Conservation (phyloP, 371 early-diverging fungal species). For the Mortierella sp. region DNA sequence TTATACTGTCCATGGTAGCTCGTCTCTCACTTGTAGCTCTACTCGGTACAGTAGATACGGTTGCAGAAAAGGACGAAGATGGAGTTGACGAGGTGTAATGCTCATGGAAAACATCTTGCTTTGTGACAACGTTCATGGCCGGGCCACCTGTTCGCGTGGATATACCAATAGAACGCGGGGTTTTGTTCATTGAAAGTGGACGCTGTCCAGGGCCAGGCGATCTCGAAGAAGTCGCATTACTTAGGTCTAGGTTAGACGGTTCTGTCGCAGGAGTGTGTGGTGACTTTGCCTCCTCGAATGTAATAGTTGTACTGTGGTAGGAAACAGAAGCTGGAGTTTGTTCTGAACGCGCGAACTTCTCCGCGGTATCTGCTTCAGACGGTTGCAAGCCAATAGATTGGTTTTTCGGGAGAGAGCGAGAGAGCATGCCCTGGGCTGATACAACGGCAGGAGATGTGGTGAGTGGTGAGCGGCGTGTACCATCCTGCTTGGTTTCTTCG, state of each 20-base stretch:
- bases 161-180: conserved; percentile 29
- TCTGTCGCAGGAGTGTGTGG: neutral
- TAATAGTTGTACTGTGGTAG: conserved; percentile 8
- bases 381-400: conserved; percentile 3
- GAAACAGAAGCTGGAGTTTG: neutral
- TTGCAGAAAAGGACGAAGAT: conserved; percentile 24
- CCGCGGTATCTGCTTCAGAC: neutral
- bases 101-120: conserved; percentile 45
- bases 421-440: conserved; percentile 18
- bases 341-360: neutral
- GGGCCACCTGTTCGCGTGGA: conserved; percentile 26
- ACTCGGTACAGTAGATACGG: conserved; percentile 8
- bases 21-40: conserved; percentile 19
- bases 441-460: conserved; percentile 12
- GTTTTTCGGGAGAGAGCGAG: conserved; percentile 22
- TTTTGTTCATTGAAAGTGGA: neutral
- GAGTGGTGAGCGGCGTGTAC: conserved; percentile 2
- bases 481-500: neutral
- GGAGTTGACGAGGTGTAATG: conserved; percentile 30
- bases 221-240: neutral
- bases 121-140: conserved; percentile 41
- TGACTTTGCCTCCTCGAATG: neutral
- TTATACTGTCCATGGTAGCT: conserved; percentile 9
- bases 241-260: neutral
- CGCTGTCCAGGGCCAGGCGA: neutral